A percentile compares a stretch with the other conserved stretches of the same genome.
phyloP scores from a whole-genome alignment of 106 monocot genomes.

The Apostasia ramifera region DNA sequence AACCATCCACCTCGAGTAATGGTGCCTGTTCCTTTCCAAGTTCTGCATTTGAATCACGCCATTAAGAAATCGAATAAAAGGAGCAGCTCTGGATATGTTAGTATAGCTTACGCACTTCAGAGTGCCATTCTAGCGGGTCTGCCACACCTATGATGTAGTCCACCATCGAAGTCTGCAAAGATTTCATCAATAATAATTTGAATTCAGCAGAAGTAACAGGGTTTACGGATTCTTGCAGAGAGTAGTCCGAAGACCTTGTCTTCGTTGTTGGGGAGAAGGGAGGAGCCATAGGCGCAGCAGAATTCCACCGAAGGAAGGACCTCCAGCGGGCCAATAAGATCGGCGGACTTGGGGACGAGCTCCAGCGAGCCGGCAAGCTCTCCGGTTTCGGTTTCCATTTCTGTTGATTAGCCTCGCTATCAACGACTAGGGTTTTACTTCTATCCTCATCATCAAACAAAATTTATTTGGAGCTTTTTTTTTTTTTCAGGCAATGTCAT shows the following conservation, averaged over 20 bases:
- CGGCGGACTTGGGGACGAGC: not conserved
- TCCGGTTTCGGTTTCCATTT: no score
- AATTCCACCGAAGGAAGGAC: constrained; percentile 72
- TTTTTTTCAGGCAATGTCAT: no score
- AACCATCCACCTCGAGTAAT: constrained; percentile 79
- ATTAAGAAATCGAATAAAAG: not conserved
- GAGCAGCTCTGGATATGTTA: no score
- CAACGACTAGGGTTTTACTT: no score
- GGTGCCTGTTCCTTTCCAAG: constrained; percentile 64
- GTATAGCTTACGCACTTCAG: constrained; percentile 30
- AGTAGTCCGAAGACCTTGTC: constrained; percentile 24
- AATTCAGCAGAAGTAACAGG: not conserved
- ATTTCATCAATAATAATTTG: not conserved
- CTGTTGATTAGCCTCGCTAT: no score
- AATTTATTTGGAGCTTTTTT: no score
- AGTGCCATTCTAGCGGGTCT: constrained; percentile 77
- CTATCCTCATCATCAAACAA: no score
- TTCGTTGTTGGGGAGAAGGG: constrained; percentile 60
- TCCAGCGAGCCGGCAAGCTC: no score
- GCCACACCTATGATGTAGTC: constrained; percentile 89
- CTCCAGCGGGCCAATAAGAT: constrained; percentile 59
- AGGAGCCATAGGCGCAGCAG: constrained; percentile 89
- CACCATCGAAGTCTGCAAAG: constrained; percentile 59
- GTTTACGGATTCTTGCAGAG: not conserved
- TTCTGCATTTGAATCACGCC: constrained; percentile 36